These are phyloP conservation scores for Blastocystis sp. DNA, from an alignment of 352 stramenopile genomes.

Conservation along the genomic window DNA sequence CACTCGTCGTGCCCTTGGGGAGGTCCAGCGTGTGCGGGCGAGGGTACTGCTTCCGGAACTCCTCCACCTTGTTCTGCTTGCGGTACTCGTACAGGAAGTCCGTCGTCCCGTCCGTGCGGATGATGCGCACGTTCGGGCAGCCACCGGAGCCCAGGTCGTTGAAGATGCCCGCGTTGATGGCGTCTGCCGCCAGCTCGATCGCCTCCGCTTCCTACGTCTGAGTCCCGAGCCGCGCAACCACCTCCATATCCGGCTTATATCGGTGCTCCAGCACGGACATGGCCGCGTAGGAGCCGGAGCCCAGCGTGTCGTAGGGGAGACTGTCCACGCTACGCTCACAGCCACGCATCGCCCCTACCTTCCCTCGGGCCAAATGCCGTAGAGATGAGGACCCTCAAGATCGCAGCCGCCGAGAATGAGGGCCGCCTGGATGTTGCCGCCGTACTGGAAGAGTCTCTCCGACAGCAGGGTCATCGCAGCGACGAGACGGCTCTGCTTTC, in stretches of 20 bases:
- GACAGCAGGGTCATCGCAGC: constrained; percentile 52
- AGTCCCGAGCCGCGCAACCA: background rate
- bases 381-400: constrained; percentile 60
- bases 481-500: constrained; percentile 63
- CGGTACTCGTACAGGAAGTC: constrained; percentile 66
- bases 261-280: constrained; percentile 64
- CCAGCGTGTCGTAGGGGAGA: constrained; percentile 54
- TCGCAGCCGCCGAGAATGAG: constrained; percentile 67
- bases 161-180: constrained; percentile 68
- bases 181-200: constrained; percentile 59
- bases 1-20: constrained; percentile 27
- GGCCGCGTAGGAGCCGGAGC: constrained; percentile 53
- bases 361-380: constrained; percentile 68
- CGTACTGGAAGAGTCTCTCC: constrained; percentile 67
- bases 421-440: constrained; percentile 43
- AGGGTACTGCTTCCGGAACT: constrained; percentile 54
- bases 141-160: constrained; percentile 67
- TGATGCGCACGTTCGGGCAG: constrained; percentile 66
- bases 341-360: background rate
- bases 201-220: constrained; percentile 51
- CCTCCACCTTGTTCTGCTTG: constrained; percentile 65
- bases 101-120: constrained; percentile 67
- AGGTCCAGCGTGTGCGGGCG: constrained; percentile 35
- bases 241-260: constrained; percentile 64
- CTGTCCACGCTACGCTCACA: constrained; percentile 24